These are phyloP conservation scores for Globisporangium lucens DNA, from an alignment of 352 stramenopile genomes.

Conservation along the genomic window DNA sequence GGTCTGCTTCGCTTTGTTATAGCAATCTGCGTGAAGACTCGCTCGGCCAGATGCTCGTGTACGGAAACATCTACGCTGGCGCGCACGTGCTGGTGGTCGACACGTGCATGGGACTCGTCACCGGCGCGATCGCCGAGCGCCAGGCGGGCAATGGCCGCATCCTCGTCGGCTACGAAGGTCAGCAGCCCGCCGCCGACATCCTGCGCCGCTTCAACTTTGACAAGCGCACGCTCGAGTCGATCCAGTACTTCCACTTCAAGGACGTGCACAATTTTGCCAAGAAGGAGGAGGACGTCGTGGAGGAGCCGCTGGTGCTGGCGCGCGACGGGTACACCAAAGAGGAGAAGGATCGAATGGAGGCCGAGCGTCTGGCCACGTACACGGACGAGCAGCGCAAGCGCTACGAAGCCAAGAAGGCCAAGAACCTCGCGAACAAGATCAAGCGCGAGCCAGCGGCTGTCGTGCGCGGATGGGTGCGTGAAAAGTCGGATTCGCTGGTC, in stretches of 20 bases:
- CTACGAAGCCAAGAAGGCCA: constrained; percentile 78
- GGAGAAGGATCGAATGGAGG: constrained; percentile 53
- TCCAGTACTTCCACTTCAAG: constrained; percentile 75
- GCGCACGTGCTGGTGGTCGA: constrained; percentile 91
- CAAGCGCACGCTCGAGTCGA: constrained; percentile 64
- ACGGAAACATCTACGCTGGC: constrained; percentile 90
- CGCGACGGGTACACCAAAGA: constrained; percentile 58
- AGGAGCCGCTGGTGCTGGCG: constrained; percentile 30
- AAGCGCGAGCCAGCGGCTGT: constrained; percentile 63
- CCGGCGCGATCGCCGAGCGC: constrained; percentile 85
- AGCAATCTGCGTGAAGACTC: constrained; percentile 91
- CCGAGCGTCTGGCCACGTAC: constrained; percentile 81
- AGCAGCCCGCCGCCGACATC: constrained; percentile 72
- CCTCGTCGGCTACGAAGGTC: constrained; percentile 69
- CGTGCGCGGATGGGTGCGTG: constrained; percentile 64
- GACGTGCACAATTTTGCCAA: constrained; percentile 45
- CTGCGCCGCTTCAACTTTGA: constrained; percentile 87
- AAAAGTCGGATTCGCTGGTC: constrained; percentile 83
- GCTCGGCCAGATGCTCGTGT: constrained; percentile 91
- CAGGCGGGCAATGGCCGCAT: constrained; percentile 66
- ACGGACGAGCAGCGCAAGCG: constrained; percentile 76
- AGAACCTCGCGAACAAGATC: constrained; percentile 73
- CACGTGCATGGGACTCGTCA: constrained; percentile 90
- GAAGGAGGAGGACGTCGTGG: constrained; percentile 52
- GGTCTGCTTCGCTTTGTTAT: not conserved